A percentile compares a stretch with the other conserved stretches of the same genome.
Evolutionary conservation across 1,284 basidiomycete species (phyloP).

Genomic region (Boletus sp.): DNA sequence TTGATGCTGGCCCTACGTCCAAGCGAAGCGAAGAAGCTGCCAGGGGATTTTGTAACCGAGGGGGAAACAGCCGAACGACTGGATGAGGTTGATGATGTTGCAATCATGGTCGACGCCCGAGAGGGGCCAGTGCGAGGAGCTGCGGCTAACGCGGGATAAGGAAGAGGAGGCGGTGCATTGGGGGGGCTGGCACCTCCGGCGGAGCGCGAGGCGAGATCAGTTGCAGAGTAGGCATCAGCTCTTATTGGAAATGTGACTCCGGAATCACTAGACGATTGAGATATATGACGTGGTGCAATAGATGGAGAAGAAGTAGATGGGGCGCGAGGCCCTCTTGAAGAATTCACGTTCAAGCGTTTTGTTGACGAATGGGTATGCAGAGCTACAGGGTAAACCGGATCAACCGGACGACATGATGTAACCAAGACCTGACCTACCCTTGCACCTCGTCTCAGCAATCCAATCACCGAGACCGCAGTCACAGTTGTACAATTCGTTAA

Average conservation of each 20-base stretch:
- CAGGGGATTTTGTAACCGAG: conserved; percentile 39
- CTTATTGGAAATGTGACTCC: conserved; percentile 76
- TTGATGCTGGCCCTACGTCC: conserved; percentile 65
- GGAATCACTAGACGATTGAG: conserved; percentile 66
- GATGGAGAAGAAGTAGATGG: conserved; percentile 33
- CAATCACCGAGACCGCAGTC: conserved; percentile 81
- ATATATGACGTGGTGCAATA: conserved; percentile 58
- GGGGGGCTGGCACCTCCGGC: conserved; percentile 45
- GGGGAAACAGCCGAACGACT: conserved; percentile 28
- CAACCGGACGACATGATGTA: conserved; percentile 1
- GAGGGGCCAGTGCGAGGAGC: conserved; percentile 29
- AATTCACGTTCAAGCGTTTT: conserved; percentile 24
- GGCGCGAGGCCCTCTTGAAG: conserved; percentile 25
- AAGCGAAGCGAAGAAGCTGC: conserved; percentile 70
- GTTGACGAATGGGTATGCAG: conserved; percentile 29
- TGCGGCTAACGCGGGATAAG: conserved; percentile 63
- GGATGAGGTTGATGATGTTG: conserved; percentile 36
- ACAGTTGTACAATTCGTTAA: conserved; percentile 74
- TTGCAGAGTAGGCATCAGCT: conserved; percentile 69
- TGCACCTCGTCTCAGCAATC: conserved; percentile 54
- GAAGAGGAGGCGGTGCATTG: conserved; percentile 60
- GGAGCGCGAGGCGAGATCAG: conserved; percentile 57
- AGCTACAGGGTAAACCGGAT: conserved; percentile 18
- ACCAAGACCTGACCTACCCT: conserved; percentile 41
- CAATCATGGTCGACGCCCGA: conserved; percentile 29